phyloP scores from a whole-genome alignment of 495 filamentous ascomycete species.

The Bacidia rubella region DNA sequence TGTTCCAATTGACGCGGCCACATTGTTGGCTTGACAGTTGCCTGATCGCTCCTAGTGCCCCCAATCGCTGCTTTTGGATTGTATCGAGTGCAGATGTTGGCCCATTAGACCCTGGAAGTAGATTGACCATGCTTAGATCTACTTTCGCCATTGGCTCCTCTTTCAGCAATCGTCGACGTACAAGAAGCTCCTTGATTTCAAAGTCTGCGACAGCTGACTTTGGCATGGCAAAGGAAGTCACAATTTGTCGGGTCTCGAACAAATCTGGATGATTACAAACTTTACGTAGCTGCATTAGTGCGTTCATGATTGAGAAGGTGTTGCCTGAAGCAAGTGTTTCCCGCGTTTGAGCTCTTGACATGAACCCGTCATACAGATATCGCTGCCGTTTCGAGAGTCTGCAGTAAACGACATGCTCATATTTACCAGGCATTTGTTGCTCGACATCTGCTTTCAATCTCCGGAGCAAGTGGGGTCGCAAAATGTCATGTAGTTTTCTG shows the following conservation, averaged over 20 bases:
- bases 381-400: slow-evolving; percentile 87
- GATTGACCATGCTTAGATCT: slow-evolving; percentile 66
- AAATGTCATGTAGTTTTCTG: slow-evolving; percentile 78
- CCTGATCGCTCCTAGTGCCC: slow-evolving; percentile 21
- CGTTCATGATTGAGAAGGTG: slow-evolving; percentile 95
- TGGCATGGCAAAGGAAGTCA: slow-evolving; percentile 89
- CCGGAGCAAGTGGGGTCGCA: slow-evolving; percentile 84
- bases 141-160: slow-evolving; percentile 51
- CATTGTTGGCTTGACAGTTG: slow-evolving; percentile 17
- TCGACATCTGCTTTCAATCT: slow-evolving; percentile 95
- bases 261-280: slow-evolving; percentile 98
- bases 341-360: slow-evolving; percentile 82
- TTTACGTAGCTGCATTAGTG: slow-evolving; percentile 92
- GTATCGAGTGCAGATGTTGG: slow-evolving; percentile 26
- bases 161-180: slow-evolving; percentile 53
- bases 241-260: slow-evolving; percentile 95
- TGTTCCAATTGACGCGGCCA: slow-evolving; percentile 31
- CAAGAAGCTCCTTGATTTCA: slow-evolving; percentile 57
- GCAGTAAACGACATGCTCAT: slow-evolving; percentile 93
- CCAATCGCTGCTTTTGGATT: slow-evolving; percentile 25
- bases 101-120: slow-evolving; percentile 63
- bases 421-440: slow-evolving; percentile 98
- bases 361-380: slow-evolving; percentile 91
- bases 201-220: slow-evolving; percentile 69
- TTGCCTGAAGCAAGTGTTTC: slow-evolving; percentile 87